Percentiles rank a stretch among this genome's conserved stretches.
Conservation (phyloP, 768 basidiomycete genomes). For the Lactarius trivialis region DNA sequence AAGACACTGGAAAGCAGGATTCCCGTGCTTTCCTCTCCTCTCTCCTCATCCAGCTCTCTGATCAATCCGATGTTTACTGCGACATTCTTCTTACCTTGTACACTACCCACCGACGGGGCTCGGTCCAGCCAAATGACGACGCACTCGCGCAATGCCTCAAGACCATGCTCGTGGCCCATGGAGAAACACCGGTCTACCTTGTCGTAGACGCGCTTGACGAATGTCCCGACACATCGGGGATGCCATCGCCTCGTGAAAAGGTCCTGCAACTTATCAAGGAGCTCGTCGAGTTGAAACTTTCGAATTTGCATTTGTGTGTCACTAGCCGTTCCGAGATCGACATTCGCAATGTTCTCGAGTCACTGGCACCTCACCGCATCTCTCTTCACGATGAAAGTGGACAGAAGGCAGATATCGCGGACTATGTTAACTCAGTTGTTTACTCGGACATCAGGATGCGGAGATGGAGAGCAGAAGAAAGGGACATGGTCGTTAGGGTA, state of each 20-base stretch:
- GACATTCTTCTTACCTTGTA: background rate
- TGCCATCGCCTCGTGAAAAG: background rate
- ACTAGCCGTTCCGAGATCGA: background rate
- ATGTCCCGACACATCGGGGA: background rate
- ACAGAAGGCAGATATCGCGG: background rate
- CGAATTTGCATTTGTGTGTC: background rate
- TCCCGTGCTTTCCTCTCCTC: background rate
- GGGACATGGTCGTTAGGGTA: background rate
- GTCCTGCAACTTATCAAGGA: background rate
- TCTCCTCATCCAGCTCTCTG: background rate
- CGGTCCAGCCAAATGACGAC: background rate
- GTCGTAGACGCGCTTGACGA: background rate
- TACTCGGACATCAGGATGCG: background rate
- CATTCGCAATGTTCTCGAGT: background rate
- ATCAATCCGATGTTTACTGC: background rate
- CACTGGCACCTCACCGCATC: background rate
- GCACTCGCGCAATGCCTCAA: constrained; percentile 2
- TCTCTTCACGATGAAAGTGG: background rate
- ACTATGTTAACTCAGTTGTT: background rate
- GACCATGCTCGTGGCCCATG: background rate
- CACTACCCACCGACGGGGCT: background rate
- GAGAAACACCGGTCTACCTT: background rate
- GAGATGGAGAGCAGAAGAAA: background rate
- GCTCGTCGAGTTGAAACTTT: background rate
- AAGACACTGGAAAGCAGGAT: background rate